Percentiles rank a stretch among this genome's conserved stretches.
Evolutionary conservation across 2,329 filamentous ascomycete species (phyloP).

Genomic region (Diaporthe batatas): DNA sequence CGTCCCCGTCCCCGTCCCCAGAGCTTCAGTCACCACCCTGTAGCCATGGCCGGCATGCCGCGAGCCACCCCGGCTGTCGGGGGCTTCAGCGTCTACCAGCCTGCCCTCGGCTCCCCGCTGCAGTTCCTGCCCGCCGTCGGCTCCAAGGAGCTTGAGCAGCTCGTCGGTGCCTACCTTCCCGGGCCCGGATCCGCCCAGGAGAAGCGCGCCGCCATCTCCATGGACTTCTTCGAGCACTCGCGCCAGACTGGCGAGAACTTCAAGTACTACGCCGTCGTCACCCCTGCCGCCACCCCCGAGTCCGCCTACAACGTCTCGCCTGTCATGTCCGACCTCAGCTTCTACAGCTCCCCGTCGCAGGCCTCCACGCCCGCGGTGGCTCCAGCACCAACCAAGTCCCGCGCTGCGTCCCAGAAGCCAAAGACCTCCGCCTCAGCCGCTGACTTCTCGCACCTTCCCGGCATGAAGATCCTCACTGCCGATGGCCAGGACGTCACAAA

Average conservation of each 20-base stretch:
- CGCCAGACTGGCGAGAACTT: conserved; percentile 68
- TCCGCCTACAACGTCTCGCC: conserved; percentile 66
- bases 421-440: conserved; percentile 41
- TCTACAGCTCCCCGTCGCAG: conserved; percentile 54
- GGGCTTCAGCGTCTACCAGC: conserved; percentile 73
- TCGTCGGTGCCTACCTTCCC: conserved; percentile 70
- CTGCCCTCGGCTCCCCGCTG: conserved; percentile 66
- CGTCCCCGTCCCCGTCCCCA: background rate
- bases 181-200: conserved; percentile 67
- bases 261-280: conserved; percentile 70
- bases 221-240: conserved; percentile 70
- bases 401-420: conserved; percentile 49
- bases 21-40: conserved; percentile 15
- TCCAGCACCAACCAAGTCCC: conserved; percentile 44
- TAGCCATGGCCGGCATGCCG: conserved; percentile 53
- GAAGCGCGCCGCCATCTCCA: conserved; percentile 69
- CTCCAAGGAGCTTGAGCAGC: conserved; percentile 70
- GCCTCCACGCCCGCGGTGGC: conserved; percentile 40
- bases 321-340: conserved; percentile 60
- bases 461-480: conserved; percentile 76
- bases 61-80: conserved; percentile 53
- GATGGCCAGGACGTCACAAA: conserved; percentile 74
- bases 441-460: conserved; percentile 68
- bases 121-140: conserved; percentile 77
- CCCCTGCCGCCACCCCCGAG: conserved; percentile 55